Conservation (phyloP, 192 early-diverging fungal species). For the Podochytrium sp. region DNA sequence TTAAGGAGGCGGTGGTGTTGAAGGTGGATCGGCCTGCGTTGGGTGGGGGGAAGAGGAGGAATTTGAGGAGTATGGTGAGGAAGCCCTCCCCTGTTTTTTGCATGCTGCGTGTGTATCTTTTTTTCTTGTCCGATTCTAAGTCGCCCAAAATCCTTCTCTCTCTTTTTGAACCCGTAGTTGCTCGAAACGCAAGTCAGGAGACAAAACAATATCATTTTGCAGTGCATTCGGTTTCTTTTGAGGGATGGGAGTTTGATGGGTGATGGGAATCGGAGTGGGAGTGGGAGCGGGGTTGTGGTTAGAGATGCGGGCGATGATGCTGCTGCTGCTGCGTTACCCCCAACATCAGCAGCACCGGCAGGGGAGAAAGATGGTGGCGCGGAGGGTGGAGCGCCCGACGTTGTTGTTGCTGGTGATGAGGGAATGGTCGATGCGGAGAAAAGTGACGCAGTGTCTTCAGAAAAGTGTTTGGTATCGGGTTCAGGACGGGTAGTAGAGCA, state of each 20-base stretch:
- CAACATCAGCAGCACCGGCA: too few relatives aligned
- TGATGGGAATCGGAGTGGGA: neutral
- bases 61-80: slow-evolving; percentile 12
- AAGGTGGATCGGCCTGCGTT: slow-evolving; percentile 24
- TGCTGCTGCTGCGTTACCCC: too few relatives aligned
- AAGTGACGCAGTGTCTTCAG: too few relatives aligned
- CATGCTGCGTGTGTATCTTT: slow-evolving; percentile 4
- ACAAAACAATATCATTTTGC: slow-evolving; percentile 63
- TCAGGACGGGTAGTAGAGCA: too few relatives aligned
- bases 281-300: slow-evolving; percentile 40
- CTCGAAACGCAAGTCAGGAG: slow-evolving; percentile 62
- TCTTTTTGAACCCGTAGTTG: slow-evolving; percentile 36
- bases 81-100: too few relatives aligned
- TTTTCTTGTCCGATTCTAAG: neutral
- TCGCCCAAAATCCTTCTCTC: neutral
- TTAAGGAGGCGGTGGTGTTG: slow-evolving; percentile 10
- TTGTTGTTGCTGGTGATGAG: too few relatives aligned
- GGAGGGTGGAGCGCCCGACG: too few relatives aligned
- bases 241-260: slow-evolving; percentile 42
- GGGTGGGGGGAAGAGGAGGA: slow-evolving; percentile 22
- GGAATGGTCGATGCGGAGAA: too few relatives aligned
- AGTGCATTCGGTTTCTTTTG: slow-evolving; percentile 65
- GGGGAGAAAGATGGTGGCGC: too few relatives aligned
- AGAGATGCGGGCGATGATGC: too few relatives aligned
- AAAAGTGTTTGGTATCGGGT: too few relatives aligned